Evolutionary conservation across 345 rosid genomes (phyloP), one percentile per base, ranked within the genome.

Genomic region (Citrus trifoliata): DNA sequence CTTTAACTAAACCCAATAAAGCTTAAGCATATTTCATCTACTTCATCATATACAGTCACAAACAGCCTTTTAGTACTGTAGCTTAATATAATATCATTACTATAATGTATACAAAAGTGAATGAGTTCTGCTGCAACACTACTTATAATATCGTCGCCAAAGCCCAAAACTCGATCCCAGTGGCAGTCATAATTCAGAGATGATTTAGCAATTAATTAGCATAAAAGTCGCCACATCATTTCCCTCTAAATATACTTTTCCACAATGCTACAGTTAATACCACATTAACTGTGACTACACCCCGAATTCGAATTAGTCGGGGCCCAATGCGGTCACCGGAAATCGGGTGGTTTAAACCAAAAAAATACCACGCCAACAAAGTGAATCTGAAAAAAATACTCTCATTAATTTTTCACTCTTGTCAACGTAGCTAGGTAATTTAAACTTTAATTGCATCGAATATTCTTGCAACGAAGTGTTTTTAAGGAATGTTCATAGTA

Each of bases 1-100:
- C 89, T 87, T 87, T 87, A 77, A 51, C 88, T 32, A 79, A 71
- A 63, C 83, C 86, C 89, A 73, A 87, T 85, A 87, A 87, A 81
- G 88, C 82, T 85, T 75, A 33, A 62, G 53, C 73, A 76, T 53
- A 53, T 67, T 76, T 85, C 77, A 51, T 55, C 32, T n/a, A 58
- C 69, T 81, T 82, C 85, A 5, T 18, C 58, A 73, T 65, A 79
- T 75, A 87, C 82, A 79, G 88, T 84, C 85, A 79, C 77, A 85
- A 79, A 79, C 88, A 83, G 85, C 86, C 88, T 87, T 87, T 86
- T 87, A 25, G 19, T 32, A 53, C 78, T 72, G 78, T 76, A 10
- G 46, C 53, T 7, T 7, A 60, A 78, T 80, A 69, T 4, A 71
- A 61, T 77, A 42, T 8, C 37, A 10, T 46, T 37, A 46, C 16